Conservation (phyloP, 2,329 filamentous ascomycete genomes). For the Penicillium sp. region DNA sequence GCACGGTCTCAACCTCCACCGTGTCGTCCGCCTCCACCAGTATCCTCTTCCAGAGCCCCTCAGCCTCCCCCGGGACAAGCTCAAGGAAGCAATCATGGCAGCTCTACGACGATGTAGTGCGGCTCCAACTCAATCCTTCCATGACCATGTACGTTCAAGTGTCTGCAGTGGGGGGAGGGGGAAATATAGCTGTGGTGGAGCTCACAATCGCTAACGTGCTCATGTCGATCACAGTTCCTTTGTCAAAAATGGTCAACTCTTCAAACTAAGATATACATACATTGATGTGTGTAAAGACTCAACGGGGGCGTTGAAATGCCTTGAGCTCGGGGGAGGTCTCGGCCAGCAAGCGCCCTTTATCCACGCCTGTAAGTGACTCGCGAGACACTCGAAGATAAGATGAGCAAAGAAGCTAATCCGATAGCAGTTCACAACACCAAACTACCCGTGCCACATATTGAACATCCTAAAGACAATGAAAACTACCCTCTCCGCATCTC, state of each 20-base stretch:
- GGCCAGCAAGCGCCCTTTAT: conserved; percentile 43
- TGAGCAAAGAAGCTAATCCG: not conserved
- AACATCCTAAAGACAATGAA: conserved; percentile 44
- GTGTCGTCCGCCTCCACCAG: conserved; percentile 39
- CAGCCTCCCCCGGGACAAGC: conserved; percentile 32
- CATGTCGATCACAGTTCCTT: conserved; percentile 39
- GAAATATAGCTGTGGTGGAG: not conserved
- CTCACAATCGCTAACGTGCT: conserved; percentile 6
- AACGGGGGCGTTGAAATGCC: conserved; percentile 39
- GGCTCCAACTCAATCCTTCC: conserved; percentile 35
- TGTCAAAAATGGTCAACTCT: conserved; percentile 42
- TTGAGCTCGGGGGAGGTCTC: conserved; percentile 44
- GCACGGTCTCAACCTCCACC: conserved; percentile 35
- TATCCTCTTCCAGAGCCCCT: conserved; percentile 35
- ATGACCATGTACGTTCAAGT: conserved; percentile 39
- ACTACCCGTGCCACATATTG: conserved; percentile 47
- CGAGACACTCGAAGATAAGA: not conserved
- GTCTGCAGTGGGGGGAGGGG: not conserved
- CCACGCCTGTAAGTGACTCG: conserved; percentile 42
- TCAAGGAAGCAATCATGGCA: conserved; percentile 38
- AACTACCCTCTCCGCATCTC: conserved; percentile 44
- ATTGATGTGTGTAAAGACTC: conserved; percentile 47
- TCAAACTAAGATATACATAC: conserved; percentile 45
- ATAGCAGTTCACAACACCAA: conserved; percentile 41
- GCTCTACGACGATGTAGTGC: conserved; percentile 37